phyloP scores from a whole-genome alignment of 306 rosid species.

The Macrotyloma uniflorum region DNA sequence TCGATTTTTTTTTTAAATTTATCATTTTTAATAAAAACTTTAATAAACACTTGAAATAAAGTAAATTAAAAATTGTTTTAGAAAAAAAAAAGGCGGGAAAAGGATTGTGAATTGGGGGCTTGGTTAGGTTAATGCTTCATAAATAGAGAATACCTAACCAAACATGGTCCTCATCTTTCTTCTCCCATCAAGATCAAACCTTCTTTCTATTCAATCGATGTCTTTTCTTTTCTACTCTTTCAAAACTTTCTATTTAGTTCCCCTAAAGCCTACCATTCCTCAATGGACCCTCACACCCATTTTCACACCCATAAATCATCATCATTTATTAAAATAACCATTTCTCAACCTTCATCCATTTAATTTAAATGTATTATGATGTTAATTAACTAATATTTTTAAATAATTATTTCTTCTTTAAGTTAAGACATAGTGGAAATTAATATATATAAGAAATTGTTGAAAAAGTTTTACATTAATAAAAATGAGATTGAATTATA shows the following conservation, averaged over 20 bases:
- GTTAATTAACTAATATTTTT: not conserved
- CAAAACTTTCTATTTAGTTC: conserved; percentile 30
- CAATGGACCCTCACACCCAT: conserved; percentile 5
- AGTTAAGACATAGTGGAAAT: too few relatives aligned
- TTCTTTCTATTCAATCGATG: conserved; percentile 25
- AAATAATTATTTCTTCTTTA: not conserved
- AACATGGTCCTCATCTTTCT: conserved; percentile 29
- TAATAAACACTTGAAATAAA: too few relatives aligned
- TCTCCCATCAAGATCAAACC: conserved; percentile 30
- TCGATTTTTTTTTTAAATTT: too few relatives aligned
- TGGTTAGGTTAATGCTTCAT: conserved; percentile 42
- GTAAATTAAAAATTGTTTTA: too few relatives aligned
- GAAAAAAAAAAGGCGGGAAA: conserved; percentile 35
- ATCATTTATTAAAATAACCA: too few relatives aligned
- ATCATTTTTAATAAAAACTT: too few relatives aligned
- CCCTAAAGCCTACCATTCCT: conserved; percentile 15
- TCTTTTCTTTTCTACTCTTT: conserved; percentile 18
- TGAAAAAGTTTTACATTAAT: too few relatives aligned
- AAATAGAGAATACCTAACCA: conserved; percentile 36
- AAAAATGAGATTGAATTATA: too few relatives aligned
- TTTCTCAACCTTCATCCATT: not conserved
- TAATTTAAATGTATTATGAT: not conserved
- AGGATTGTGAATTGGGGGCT: not conserved
- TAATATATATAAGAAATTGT: too few relatives aligned
- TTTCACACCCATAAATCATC: too few relatives aligned